A percentile compares a stretch with the other conserved stretches of the same genome.
Evolutionary conservation across 202 grass and related monocot genomes (phyloP).

Genomic region (Eragrostis tef): DNA sequence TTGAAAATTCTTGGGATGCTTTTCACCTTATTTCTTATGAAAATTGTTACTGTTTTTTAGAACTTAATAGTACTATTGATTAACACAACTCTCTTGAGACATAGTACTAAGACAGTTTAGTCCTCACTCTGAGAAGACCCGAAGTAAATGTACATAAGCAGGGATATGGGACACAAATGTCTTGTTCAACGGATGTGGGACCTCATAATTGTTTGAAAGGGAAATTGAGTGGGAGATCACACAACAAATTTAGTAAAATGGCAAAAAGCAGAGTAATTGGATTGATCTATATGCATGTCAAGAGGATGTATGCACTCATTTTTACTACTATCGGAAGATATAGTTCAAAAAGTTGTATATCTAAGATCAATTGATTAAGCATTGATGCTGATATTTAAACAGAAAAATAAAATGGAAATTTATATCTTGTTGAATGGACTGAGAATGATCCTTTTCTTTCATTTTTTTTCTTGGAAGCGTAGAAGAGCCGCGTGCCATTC

Average conservation of each 20-base stretch:
- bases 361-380: conserved; percentile 28
- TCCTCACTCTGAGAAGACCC: not conserved
- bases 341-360: conserved; percentile 36
- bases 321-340: not conserved
- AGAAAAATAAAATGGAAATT: conserved; percentile 22
- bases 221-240: no score
- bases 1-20: not conserved
- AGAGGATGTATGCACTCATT: conserved; percentile 18
- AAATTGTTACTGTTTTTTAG: not conserved
- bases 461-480: not conserved
- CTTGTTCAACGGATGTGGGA: no score
- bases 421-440: conserved; percentile 39
- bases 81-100: not conserved
- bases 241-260: no score
- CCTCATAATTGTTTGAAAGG: no score
- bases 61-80: not conserved
- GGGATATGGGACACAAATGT: no score
- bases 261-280: not conserved
- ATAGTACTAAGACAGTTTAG: not conserved
- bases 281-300: not conserved
- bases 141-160: not conserved
- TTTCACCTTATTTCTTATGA: not conserved
- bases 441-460: conserved; percentile 33
- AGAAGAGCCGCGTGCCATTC: not conserved
- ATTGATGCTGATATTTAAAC: conserved; percentile 7